Base-by-base conservation (phyloP, 2,329 filamentous ascomycete species). In the Penicillium sp. region DNA sequence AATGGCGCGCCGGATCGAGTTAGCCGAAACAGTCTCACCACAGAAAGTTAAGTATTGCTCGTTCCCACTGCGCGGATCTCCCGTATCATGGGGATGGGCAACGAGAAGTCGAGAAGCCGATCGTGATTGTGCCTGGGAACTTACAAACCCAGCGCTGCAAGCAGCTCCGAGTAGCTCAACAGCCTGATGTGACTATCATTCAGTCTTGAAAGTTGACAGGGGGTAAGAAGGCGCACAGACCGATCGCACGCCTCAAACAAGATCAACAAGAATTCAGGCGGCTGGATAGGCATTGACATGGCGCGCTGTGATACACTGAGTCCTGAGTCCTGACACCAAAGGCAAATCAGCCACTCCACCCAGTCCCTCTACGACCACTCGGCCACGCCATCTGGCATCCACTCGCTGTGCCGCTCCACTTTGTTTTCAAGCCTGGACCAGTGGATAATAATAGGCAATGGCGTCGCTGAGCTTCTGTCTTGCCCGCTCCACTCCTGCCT, bases 401-500 rank as follows among this genome's bases (percentile, higher is more conserved):
- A 57, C 58, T 63, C 54, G 61, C 59, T 56, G 48, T 15, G 47
- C 20, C 14, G 47, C 14, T 47, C 20, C 59, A 54, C 42, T 45
- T 28, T 15, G 42, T 15, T 25, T 42, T 42, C 55, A 58, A 50
- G 50, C 45, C n/a, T 28, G n/a, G 38, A 55, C 64, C 25, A 42
- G 25, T 47, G 14, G 43, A 47, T 47, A 66, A 66, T 64, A 58
- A 64, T 61, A 64, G 58, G 51, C 37, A 42, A n/a, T 51, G 51
- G 34, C 50, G 58, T 54, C 52, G 37, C 45, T 41, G 50, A 45
- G 38, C 38, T 42, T 34, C 45, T 49, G 25, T 17, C 28, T 49
- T 7, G n/a, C 28, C 31, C 34, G n/a, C 56, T 60, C 62, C 62
- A 61, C 62, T 58, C 53, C 52, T 42, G 62, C 54, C 56, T 55